phyloP scores from a whole-genome alignment of 371 early-diverging fungal genomes.

The Apophysomyces sp. region DNA sequence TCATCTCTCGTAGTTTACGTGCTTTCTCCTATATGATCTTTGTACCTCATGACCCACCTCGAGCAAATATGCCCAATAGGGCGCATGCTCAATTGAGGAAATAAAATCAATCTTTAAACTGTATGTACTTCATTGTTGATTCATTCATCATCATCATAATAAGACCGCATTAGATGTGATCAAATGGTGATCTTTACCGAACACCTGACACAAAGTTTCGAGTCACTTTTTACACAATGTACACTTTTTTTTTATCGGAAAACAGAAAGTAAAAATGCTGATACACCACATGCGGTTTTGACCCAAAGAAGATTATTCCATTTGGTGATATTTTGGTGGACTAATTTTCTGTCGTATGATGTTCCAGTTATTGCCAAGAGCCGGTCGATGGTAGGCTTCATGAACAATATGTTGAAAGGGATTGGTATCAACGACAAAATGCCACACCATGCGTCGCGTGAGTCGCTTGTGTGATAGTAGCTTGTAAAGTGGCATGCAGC shows the following conservation, averaged over 20 bases:
- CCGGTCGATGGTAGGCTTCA: conserved; percentile 8
- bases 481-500: conserved; percentile 5
- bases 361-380: not conserved
- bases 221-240: too few species aligned
- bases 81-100: too few species aligned
- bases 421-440: not conserved
- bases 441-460: conserved; percentile 3
- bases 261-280: not conserved
- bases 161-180: too few species aligned
- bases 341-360: not conserved
- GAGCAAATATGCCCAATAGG: too few species aligned
- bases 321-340: not conserved
- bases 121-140: too few species aligned
- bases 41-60: too few species aligned
- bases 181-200: too few species aligned
- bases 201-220: too few species aligned
- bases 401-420: conserved; percentile 4
- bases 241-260: not conserved
- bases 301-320: conserved; percentile 6
- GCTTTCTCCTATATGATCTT: too few species aligned
- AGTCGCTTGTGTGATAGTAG: conserved; percentile 3
- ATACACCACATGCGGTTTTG: not conserved
- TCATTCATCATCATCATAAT: too few species aligned
- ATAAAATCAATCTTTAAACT: too few species aligned
- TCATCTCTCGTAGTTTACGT: too few species aligned